Evolutionary conservation across 2,329 filamentous ascomycete species (phyloP).

Genomic region (Echinosphaeria canescens): DNA sequence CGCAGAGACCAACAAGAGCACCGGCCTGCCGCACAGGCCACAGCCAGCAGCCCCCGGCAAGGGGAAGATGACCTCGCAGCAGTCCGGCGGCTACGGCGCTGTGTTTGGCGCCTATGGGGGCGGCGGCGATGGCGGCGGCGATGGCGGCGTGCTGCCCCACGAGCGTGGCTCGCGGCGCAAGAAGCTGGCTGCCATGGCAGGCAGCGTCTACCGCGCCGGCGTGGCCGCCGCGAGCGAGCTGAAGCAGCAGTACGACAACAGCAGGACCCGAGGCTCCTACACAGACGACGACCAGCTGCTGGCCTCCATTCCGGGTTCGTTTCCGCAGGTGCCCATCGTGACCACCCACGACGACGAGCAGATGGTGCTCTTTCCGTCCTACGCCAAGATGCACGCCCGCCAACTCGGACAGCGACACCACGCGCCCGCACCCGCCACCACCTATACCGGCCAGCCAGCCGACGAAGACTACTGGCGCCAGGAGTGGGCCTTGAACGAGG

Average conservation of each 20-base stretch:
- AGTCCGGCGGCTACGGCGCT: slow-evolving; percentile 6
- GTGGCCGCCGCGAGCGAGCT: slow-evolving; percentile 35
- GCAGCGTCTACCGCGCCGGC: slow-evolving; percentile 31
- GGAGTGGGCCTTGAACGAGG: slow-evolving; percentile 62
- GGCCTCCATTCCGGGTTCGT: slow-evolving; percentile 46
- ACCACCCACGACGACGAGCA: slow-evolving; percentile 64
- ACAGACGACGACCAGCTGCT: slow-evolving; percentile 8
- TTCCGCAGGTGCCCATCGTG: slow-evolving; percentile 67
- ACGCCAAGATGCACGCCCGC: slow-evolving; percentile 53
- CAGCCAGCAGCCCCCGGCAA: slow-evolving; percentile 6
- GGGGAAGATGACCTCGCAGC: not conserved
- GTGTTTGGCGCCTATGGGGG: not conserved
- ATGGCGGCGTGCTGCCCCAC: slow-evolving; percentile 8
- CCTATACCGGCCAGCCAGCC: slow-evolving; percentile 22
- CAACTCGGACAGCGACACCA: slow-evolving; percentile 25
- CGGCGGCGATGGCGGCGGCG: slow-evolving; percentile 1
- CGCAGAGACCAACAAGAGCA: slow-evolving; percentile 6
- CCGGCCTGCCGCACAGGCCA: slow-evolving; percentile 1
- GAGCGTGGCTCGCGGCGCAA: slow-evolving; percentile 54
- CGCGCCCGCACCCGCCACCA: slow-evolving; percentile 8
- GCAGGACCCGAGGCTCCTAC: slow-evolving; percentile 16
- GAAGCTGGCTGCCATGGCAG: slow-evolving; percentile 48
- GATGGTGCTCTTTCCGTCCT: slow-evolving; percentile 89
- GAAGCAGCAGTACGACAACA: slow-evolving; percentile 34
- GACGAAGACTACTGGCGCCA: slow-evolving; percentile 57